phyloP scores from a whole-genome alignment of 169 alveolate species.

The Eimeria mitis region DNA sequence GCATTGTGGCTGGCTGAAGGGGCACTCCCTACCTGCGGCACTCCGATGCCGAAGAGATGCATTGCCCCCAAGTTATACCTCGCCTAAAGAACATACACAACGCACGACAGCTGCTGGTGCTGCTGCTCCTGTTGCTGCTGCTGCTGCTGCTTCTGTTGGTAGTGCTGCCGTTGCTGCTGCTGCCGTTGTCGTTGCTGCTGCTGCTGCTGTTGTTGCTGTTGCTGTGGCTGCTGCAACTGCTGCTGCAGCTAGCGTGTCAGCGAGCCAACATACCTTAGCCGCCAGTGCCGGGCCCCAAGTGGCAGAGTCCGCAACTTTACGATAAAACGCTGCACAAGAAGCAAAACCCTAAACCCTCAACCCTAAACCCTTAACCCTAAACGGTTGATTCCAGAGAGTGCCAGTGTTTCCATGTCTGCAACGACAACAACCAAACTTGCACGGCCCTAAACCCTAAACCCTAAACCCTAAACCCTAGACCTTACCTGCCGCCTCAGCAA shows the following conservation, averaged over 20 bases:
- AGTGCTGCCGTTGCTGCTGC: background rate
- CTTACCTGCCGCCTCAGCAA: constrained; percentile 49
- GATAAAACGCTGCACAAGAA: constrained; percentile 33
- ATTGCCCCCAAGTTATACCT: constrained; percentile 57
- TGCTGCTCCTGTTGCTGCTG: background rate
- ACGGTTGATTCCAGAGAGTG: background rate
- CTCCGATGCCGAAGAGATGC: constrained; percentile 55
- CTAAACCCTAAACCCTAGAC: background rate
- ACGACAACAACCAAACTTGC: background rate
- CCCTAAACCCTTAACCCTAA: background rate
- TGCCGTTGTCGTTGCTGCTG: too few species aligned
- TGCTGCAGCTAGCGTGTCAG: too few species aligned
- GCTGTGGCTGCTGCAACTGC: too few species aligned
- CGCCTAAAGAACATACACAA: constrained; percentile 19
- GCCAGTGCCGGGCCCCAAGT: constrained; percentile 38
- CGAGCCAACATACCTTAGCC: constrained; percentile 32
- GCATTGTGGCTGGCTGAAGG: background rate
- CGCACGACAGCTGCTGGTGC: constrained; percentile 4
- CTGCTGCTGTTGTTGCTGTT: background rate
- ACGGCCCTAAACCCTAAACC: background rate
- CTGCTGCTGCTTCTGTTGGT: background rate
- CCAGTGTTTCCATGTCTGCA: background rate
- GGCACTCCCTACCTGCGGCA: constrained; percentile 18
- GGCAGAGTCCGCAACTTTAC: constrained; percentile 37
- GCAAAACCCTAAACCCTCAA: background rate